Base-by-base conservation (phyloP, 345 rosid genomes). In the Moricandia moricandioides region DNA sequence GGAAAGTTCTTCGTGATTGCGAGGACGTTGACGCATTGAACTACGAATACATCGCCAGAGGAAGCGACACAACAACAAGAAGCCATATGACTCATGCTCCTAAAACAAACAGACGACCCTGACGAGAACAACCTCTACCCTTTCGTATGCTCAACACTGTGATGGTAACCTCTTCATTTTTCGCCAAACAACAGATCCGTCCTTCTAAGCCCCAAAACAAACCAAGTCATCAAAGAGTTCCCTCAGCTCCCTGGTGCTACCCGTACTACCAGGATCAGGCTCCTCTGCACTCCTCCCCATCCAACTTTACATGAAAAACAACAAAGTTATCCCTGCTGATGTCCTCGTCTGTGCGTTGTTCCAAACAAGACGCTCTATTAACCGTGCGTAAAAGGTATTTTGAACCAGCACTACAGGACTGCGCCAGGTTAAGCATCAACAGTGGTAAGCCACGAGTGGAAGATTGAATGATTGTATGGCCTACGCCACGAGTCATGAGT, bases 51-150 rank as follows among this genome's bases (percentile, higher is more conserved):
- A 88, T 95, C 69, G n/a, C 92, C 97, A 0, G 40, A 13, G 18
- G 83, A 89, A 47, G 97, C n/a, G 97, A 18, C 17, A 78, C 3
- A 69, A 69, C 55, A 88, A 90, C 57, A 9, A 45, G 27, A 58
- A 82, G 27, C 65, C 85, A 10, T 73, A 55, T 40, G 73, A 39
- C 62, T 86, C 85, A 14, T 75, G 3, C 84, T 95, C 77, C 83
- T 95, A 3, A 76, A 26, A 11, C 82, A 92, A 60, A 95, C 87
- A 34, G 76, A 80, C 4, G 89, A 86, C 55, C 57, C 64, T 0
- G 82, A 82, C 2, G 96, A 92, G 82, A 89, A 92, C 88, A 92
- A 92, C 66, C 73, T 92, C 52, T 92, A 92, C 86, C 98, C 98
- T 5, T 88, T 85, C 43, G 89, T 92, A 56, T 77, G 77, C 96